Base-by-base conservation (phyloP, 2,329 filamentous ascomycete species). In the Fusarium sp. region DNA sequence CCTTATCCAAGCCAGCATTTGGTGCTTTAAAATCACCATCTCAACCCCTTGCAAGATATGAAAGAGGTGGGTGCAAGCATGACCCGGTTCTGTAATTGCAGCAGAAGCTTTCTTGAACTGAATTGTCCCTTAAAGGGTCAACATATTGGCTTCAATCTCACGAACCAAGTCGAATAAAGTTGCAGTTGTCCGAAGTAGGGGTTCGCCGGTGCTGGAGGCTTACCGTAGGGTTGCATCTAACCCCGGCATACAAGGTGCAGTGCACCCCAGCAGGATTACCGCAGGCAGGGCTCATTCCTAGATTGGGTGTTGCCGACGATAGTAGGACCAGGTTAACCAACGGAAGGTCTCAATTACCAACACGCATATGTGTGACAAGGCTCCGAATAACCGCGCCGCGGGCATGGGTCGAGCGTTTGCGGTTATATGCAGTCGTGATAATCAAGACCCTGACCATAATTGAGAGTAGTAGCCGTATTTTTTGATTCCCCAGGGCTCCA, bases 281-380 rank as follows among this genome's bases (percentile, higher is more conserved):
- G 49, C 52, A 63, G 66, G 49, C 52, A 63, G 66, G 62, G 62
- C 52, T 62, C 51, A 49, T 63, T 67, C 64, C 66, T 34, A 45
- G 36, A 67, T 55, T 63, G 38, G 66, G 57, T 34, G 45, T 55
- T 70, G 28, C 52, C 34, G 57, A 45, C 36, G 47, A 42, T 51
- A 65, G 40, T 24, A 52, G 39, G 26, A 33, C 24, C 56, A 45
- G 34, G 45, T 38, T 24, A 21, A 50, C 34, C 22, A 55, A 31
- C 43, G 19, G 13, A 19, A 47, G 36, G 19, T 44, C 45, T 28
- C 43, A 43, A 33, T 51, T 61, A 40, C 40, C 49, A 26, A 57
- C 19, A 19, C 21, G 44, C 19, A 42, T 66, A 62, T 44, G 56
- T 57, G 31, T 34, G 61, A 57, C 66, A 47, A 45, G 40, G 51